phyloP scores from a whole-genome alignment of 148 eudicot species.

The Chenopodium album region DNA sequence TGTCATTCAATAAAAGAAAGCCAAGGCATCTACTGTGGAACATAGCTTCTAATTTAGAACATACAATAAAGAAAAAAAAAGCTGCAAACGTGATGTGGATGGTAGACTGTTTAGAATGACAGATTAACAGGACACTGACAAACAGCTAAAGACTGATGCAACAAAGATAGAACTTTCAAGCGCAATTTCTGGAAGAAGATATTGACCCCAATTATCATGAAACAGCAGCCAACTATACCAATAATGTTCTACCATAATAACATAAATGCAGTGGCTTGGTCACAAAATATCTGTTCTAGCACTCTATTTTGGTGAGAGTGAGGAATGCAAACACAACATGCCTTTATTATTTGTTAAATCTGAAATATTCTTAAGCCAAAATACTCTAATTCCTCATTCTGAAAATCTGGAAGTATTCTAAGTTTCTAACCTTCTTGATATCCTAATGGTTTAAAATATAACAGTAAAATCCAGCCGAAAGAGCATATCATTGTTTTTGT shows the following conservation, averaged over 20 bases:
- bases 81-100: not conserved
- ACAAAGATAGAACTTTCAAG: not conserved
- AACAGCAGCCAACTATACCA: not conserved
- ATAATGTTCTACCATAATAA: not conserved
- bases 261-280: not conserved
- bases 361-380: not conserved
- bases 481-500: too few species aligned
- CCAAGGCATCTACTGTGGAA: not conserved
- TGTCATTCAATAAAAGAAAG: not conserved
- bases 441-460: not conserved
- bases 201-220: not conserved
- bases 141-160: not conserved
- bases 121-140: not conserved
- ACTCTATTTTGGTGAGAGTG: too few species aligned
- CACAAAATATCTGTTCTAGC: not conserved
- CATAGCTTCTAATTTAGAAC: not conserved
- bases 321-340: not conserved
- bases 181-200: not conserved
- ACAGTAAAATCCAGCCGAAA: too few species aligned
- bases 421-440: not conserved
- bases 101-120: not conserved
- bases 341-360: not conserved
- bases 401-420: too few species aligned
- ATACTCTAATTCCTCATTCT: too few species aligned
- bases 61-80: not conserved